Evolutionary conservation across 2,329 filamentous ascomycete genomes (phyloP), one percentile per base, ranked within the genome.

Genomic region (Aaosphaeria arxii): DNA sequence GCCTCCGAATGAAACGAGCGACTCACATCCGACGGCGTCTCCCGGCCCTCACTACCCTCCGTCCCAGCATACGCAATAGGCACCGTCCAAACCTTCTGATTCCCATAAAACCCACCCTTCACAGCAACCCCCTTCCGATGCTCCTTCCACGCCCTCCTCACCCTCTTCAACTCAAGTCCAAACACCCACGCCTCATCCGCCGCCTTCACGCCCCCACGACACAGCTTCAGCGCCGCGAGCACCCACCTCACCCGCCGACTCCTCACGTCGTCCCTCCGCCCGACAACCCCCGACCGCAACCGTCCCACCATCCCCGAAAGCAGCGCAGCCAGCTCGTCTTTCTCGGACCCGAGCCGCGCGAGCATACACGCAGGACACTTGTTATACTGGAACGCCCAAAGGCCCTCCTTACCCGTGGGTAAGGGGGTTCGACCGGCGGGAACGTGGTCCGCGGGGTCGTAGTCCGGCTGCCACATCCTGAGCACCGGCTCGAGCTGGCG

Each of bases 361-460:
- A 69, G 54, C 41, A 68, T 60, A 32, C 66, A 70, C 1, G 61
- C 64, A 4, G 57, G 45, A 46, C 65, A 70, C 7, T 48, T 40
- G 29, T 63, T 52, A 4, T 44, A 5, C 33, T 67, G 59, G 17
- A 55, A 61, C 1, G 6, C 11, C 60, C 61, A 69, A 40, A 55
- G 56, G 1, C 31, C 9, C 9, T 46, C 29, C 17, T 47, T 11
- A 9, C 31, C 9, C 6, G 28, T 11, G 6, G 43, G 11, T 2
- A 50, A 52, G 4, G 47, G 28, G n/a, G 42, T 33, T 7, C 52
- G 54, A 4, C 51, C 53, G 4, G 46, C 51, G 24, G 61, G 62
- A 6, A 57, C 46, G 38, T 54, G 54, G 2, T 36, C 43, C 9
- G 45, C 44, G 6, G 48, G 11, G 1, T 46, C 53, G 44, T 55